A percentile compares a stretch with the other conserved stretches of the same genome.
These are phyloP conservation scores for Falciphora oryzae DNA, from an alignment of 2,329 filamentous ascomycete species.

Conservation along the genomic window DNA sequence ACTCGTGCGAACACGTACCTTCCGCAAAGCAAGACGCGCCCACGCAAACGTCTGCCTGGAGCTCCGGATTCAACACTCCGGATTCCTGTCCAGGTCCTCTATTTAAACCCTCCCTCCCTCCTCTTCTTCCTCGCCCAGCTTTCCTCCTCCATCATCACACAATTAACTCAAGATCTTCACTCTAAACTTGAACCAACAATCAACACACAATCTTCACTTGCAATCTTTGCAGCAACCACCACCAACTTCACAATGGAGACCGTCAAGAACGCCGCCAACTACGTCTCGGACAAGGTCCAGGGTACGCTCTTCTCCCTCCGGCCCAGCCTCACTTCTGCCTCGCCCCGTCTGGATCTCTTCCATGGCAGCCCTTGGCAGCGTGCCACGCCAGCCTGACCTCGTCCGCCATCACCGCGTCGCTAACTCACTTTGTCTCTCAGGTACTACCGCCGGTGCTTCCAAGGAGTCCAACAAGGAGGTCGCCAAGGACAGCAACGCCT, in stretches of 20 bases:
- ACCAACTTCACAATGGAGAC: slow-evolving; percentile 29
- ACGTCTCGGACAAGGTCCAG: slow-evolving; percentile 51
- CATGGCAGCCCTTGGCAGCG: no score
- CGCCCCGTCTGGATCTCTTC: no score
- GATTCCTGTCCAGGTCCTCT: neutral
- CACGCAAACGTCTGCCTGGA: neutral
- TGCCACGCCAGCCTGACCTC: no score
- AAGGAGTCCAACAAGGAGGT: slow-evolving; percentile 57
- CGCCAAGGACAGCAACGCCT: slow-evolving; percentile 49
- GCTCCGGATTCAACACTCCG: no score
- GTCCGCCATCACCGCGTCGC: no score
- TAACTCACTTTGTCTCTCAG: slow-evolving; percentile 13
- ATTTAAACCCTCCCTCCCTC: slow-evolving; percentile 10
- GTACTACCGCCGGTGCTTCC: slow-evolving; percentile 35
- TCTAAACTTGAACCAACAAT: slow-evolving; percentile 14
- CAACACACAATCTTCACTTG: slow-evolving; percentile 9
- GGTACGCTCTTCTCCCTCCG: slow-evolving; percentile 20
- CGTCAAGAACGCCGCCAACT: slow-evolving; percentile 50
- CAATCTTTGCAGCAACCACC: slow-evolving; percentile 15
- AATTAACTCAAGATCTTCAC: slow-evolving; percentile 3
- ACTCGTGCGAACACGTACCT: neutral
- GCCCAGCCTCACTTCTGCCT: no score
- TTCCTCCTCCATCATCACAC: slow-evolving; percentile 14
- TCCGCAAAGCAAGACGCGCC: neutral
- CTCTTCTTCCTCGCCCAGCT: neutral